These are phyloP conservation scores for Quercus tomentella DNA, from an alignment of 331 rosid genomes.

Conservation along the genomic window DNA sequence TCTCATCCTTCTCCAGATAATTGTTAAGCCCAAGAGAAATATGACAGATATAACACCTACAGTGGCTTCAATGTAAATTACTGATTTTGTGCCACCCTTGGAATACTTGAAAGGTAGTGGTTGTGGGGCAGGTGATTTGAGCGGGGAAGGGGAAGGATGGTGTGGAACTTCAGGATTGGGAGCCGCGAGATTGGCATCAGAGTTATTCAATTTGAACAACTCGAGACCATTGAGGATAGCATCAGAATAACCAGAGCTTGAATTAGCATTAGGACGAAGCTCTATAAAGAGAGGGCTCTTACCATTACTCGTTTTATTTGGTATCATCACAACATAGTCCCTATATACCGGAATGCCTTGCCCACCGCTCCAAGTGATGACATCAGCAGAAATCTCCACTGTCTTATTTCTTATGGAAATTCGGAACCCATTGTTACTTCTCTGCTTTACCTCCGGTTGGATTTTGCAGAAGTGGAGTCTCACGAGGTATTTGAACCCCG, in stretches of 20 bases:
- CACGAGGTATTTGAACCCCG: slow-evolving; percentile 38
- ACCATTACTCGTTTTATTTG: too few species aligned
- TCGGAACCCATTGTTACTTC: not conserved
- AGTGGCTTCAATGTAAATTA: not conserved
- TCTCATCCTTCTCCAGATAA: not conserved
- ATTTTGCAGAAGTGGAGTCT: slow-evolving; percentile 62
- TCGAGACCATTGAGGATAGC: not conserved
- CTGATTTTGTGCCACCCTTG: not conserved
- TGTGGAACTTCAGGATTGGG: not conserved
- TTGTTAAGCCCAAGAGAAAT: not conserved
- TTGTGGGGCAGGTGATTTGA: not conserved
- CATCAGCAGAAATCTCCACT: not conserved
- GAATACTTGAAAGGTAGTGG: not conserved
- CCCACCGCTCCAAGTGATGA: slow-evolving; percentile 2
- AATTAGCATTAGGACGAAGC: too few species aligned
- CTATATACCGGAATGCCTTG: slow-evolving; percentile 14
- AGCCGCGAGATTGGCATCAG: not conserved
- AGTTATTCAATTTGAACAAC: not conserved
- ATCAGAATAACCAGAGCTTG: too few species aligned
- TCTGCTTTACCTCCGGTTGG: rapidly evolving
- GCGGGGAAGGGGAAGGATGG: not conserved
- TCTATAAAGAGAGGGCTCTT: too few species aligned
- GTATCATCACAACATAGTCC: slow-evolving; percentile 9
- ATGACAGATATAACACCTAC: not conserved
- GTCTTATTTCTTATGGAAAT: slow-evolving; percentile 21